A percentile compares a stretch with the other conserved stretches of the same genome.
phyloP scores from a whole-genome alignment of 164 flowering plant species.

The Piper betle region DNA sequence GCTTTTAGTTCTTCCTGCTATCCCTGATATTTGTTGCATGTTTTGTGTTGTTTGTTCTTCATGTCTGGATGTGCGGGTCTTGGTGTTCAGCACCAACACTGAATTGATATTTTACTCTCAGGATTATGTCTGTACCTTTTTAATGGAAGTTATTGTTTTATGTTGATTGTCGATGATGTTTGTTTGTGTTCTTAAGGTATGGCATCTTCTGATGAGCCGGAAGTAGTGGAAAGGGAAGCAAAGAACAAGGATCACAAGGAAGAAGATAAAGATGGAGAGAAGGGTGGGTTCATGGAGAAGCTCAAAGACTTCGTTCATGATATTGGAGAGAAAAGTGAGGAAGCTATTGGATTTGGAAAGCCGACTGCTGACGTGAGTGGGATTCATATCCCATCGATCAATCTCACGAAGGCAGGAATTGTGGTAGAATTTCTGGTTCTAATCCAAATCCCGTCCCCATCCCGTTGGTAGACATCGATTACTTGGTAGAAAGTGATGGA shows the following conservation, averaged over 20 bases:
- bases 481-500: slow-evolving; percentile 73
- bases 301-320: slow-evolving; percentile 70
- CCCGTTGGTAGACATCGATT: slow-evolving; percentile 72
- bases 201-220: slow-evolving; percentile 59
- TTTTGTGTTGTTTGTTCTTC: no score
- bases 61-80: no score
- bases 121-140: no score
- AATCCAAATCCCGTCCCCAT: slow-evolving; percentile 85
- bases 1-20: no score
- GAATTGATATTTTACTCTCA: no score
- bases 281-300: slow-evolving; percentile 60
- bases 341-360: slow-evolving; percentile 67
- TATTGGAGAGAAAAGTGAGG: slow-evolving; percentile 78
- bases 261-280: slow-evolving; percentile 21
- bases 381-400: slow-evolving; percentile 56
- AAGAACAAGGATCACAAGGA: slow-evolving; percentile 9
- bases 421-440: slow-evolving; percentile 57
- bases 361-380: slow-evolving; percentile 76
- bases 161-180: no score
- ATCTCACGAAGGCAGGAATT: slow-evolving; percentile 54
- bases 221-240: slow-evolving; percentile 35
- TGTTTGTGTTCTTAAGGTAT: slow-evolving; percentile 22
- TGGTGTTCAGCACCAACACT: no score
- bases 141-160: no score
- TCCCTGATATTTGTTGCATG: no score